A percentile compares a stretch with the other conserved stretches of the same genome.
Evolutionary conservation across 2,329 filamentous ascomycete genomes (phyloP).

Genomic region (Emmonsia crescens): DNA sequence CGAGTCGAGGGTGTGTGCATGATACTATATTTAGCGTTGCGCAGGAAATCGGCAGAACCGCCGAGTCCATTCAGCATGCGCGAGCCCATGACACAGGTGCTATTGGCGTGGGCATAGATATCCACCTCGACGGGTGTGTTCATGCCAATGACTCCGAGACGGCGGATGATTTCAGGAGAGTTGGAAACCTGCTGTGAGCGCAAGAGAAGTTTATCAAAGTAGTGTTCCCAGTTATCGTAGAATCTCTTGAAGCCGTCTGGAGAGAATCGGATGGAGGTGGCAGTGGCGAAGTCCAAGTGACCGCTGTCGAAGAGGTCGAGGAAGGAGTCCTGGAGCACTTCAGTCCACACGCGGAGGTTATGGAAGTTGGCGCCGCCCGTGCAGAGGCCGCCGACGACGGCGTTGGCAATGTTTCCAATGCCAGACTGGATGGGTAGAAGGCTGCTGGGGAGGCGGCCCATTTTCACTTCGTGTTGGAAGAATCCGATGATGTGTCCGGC

Average conservation of each 20-base stretch:
- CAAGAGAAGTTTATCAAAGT: constrained; percentile 71
- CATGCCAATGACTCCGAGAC: constrained; percentile 83
- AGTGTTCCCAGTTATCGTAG: constrained; percentile 73
- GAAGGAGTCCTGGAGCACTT: constrained; percentile 87
- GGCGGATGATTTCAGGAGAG: constrained; percentile 79
- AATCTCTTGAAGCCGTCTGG: constrained; percentile 85
- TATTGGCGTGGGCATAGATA: constrained; percentile 90
- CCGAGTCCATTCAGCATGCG: constrained; percentile 82
- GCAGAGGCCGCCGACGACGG: constrained; percentile 72
- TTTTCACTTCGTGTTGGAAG: constrained; percentile 72
- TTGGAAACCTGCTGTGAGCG: constrained; percentile 84
- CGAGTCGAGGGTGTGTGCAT: constrained; percentile 84
- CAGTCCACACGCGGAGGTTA: constrained; percentile 86
- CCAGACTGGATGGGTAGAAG: constrained; percentile 76
- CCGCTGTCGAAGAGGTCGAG: constrained; percentile 84
- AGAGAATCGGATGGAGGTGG: constrained; percentile 81
- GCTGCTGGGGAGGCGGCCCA: constrained; percentile 64
- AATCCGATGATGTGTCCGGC: constrained; percentile 72
- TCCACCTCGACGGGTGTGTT: constrained; percentile 91
- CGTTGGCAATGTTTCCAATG: constrained; percentile 89
- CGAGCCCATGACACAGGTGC: constrained; percentile 76
- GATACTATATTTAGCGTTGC: constrained; percentile 71
- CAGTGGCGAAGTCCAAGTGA: constrained; percentile 78
- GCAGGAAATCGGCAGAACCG: constrained; percentile 71
- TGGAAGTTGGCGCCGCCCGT: constrained; percentile 65